Evolutionary conservation across 1,284 basidiomycete genomes (phyloP), one percentile per base, ranked within the genome.

Genomic region (Pholiota adiposa): DNA sequence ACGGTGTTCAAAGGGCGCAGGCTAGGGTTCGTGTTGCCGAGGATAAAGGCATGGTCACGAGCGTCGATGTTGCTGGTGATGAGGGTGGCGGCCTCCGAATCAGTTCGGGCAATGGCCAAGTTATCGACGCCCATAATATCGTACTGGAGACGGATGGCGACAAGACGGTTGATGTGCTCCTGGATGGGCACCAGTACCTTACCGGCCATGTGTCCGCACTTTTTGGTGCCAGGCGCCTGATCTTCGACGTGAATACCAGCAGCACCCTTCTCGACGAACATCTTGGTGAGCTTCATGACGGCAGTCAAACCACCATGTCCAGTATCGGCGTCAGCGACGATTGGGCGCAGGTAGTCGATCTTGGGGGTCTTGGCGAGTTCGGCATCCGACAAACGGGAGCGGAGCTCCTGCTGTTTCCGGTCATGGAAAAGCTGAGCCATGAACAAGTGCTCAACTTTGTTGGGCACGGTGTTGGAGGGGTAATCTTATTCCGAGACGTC

Each of bases 61-160:
- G 92, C 88, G 77, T 99, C 97, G 64, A 99, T 94, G 79, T 98
- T 98, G 70, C 93, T 90, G 54, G 96, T 94, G 80, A 99, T 94
- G 66, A 99, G 87, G 1, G 96, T 98, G 3, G 97, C 97, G 7
- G 97, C 96, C 76, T 98, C 90, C 9, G 91, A 91, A 71, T 94
- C 92, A 0, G 92, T 94, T 46, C 92, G 84, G 16, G 90, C 88
- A 69, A 94, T 86, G 68, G 89, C 80, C 54, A 94, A 78, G 66
- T 85, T 86, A 50, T 86, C 85, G 31, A 86, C 85, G 51, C 85
- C 83, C 83, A 87, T 83, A 62, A 86, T 83, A 62, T 87, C 85
- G 61, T 78, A 83, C 67, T 83, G 82, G 57, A 91, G 81, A 44
- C 89, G 87, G 46, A 90, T 91, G 56, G 86, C 86, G 46, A 88